Base-by-base conservation (phyloP, 169 alveolate genomes). In the Eimeria nieschulzi region DNA sequence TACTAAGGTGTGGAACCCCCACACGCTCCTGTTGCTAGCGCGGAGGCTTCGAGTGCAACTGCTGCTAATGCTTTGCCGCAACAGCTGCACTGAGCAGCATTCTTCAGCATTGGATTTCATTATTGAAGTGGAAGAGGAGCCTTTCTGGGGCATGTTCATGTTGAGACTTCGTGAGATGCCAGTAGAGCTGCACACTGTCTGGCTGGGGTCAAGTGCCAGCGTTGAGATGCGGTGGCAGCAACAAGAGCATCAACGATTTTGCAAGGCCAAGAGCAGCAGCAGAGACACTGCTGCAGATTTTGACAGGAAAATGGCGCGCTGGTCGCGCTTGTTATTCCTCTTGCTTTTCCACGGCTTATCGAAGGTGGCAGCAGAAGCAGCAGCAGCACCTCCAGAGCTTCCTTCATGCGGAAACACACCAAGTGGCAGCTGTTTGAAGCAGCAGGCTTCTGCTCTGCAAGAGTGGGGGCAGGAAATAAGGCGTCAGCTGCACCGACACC, bases 401-500 rank as follows among this genome's bases (percentile, higher is more conserved):
- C 87, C 75, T 9, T 56, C 33, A 80, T 80, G 87, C 33, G 87
- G 61, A 59, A 51, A 39, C 26, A 71, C 87, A 54, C 75, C 75
- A 7, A 61, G n/a, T 21, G 26, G 55, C 63, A 59, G 75, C 72
- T 87, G 78, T 80, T 19, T 61, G 93, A n/a, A 26, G 82, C 93
- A 61, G 87, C 93, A 56, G 23, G 82, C 84, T 10, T 70, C 82
- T 59, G 84, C 90, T 53, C 61, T 83, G 39, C 63, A 71, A 23
- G 59, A 78, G 19, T 83, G 91, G 90, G 61, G 87, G 23, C 59
- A 39, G 23, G 87, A n/a, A 3, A 33, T 92, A 17, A 87, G 94
- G 51, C 66, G 94, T n/a, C 80, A 83, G 59, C 92, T 92, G 17
- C 94, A 92, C 63, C 19, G 61, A 55, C 66, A 70, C 56, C 94